Evolutionary conservation across 495 filamentous ascomycete species (phyloP).

Genomic region (Evernia prunastri): DNA sequence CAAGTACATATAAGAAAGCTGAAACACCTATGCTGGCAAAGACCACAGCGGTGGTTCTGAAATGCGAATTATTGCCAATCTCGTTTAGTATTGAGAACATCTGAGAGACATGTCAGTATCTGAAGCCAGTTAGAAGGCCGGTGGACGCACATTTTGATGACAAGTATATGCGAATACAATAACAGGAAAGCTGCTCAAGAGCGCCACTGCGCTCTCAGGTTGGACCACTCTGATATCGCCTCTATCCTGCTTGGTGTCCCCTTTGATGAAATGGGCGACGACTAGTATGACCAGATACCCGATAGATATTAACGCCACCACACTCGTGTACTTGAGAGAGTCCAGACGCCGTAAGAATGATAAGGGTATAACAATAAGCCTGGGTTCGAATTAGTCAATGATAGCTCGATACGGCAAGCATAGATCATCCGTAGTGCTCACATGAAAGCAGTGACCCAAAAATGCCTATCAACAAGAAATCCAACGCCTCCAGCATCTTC

Average conservation of each 20-base stretch:
- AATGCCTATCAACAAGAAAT: constrained; percentile 80
- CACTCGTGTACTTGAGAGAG: constrained; percentile 93
- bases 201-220: constrained; percentile 72
- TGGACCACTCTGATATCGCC: constrained; percentile 65
- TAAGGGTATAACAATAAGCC: constrained; percentile 88
- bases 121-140: background rate
- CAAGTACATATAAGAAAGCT: constrained; percentile 74
- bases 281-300: constrained; percentile 89
- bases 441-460: constrained; percentile 99
- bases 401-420: background rate
- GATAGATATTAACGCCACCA: constrained; percentile 87
- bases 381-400: constrained; percentile 31
- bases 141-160: constrained; percentile 77
- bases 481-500: constrained; percentile 53
- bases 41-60: constrained; percentile 74
- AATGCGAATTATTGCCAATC: constrained; percentile 76
- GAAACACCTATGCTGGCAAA: constrained; percentile 75
- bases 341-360: constrained; percentile 87
- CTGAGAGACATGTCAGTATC: constrained; percentile 37
- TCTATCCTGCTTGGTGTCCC: constrained; percentile 66
- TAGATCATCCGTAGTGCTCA: constrained; percentile 34
- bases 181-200: constrained; percentile 81
- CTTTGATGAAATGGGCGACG: constrained; percentile 76
- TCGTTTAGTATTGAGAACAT: constrained; percentile 99
- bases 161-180: constrained; percentile 98